These are phyloP conservation scores for Ganoderma lucidum DNA, from an alignment of 1,284 basidiomycete genomes.

Conservation along the genomic window DNA sequence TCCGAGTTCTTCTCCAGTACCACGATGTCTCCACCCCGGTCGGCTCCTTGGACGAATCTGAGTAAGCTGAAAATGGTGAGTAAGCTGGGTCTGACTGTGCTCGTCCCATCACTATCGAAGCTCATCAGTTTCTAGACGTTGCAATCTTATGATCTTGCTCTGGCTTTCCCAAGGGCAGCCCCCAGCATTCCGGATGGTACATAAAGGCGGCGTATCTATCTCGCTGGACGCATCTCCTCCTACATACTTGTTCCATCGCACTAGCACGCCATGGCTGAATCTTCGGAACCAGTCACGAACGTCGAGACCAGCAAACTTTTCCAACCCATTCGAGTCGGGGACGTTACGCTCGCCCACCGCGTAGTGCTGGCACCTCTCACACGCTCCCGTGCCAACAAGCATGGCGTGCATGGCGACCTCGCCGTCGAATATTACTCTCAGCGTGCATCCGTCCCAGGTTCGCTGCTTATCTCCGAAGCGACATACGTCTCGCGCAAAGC, in stretches of 20 bases:
- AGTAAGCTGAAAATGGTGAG: neutral
- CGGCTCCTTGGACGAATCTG: neutral
- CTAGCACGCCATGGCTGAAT: neutral
- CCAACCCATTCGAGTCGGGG: slow-evolving; percentile 52
- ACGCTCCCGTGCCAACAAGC: slow-evolving; percentile 41
- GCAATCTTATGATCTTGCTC: neutral
- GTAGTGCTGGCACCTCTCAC: slow-evolving; percentile 58
- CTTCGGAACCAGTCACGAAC: neutral
- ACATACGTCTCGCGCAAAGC: slow-evolving; percentile 50
- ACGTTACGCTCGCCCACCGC: slow-evolving; percentile 49
- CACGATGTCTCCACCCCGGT: neutral
- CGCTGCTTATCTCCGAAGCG: slow-evolving; percentile 57
- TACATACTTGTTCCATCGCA: neutral
- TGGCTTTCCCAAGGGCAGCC: neutral
- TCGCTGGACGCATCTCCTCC: neutral
- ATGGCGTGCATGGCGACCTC: slow-evolving; percentile 38
- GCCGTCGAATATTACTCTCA: slow-evolving; percentile 56
- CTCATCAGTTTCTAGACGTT: neutral
- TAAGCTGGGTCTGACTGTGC: neutral
- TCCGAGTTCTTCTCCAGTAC: neutral
- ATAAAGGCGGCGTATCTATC: neutral
- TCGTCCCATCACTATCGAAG: neutral
- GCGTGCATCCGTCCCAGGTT: slow-evolving; percentile 51
- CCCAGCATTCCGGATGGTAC: neutral
- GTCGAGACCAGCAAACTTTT: slow-evolving; percentile 46